These are phyloP conservation scores for Aureobasidium sp. DNA, from an alignment of 2,329 filamentous ascomycete genomes.

Conservation along the genomic window DNA sequence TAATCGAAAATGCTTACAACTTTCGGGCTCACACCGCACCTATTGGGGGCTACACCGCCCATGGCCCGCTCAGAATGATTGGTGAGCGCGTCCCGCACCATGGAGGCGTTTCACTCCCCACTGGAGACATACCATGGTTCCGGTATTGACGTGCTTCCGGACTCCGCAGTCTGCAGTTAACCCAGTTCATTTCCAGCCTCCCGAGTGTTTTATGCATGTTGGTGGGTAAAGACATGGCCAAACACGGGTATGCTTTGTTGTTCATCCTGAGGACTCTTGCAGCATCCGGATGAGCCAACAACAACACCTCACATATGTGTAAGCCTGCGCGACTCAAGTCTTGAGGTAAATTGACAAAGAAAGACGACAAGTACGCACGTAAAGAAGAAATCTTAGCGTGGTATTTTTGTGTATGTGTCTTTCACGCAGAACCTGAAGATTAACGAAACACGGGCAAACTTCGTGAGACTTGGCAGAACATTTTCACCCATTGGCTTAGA, in stretches of 20 bases:
- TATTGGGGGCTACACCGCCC: constrained; percentile 1
- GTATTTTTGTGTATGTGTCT: neutral
- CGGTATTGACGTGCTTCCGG: neutral
- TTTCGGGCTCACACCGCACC: constrained; percentile 6
- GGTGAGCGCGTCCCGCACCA: constrained; percentile 1
- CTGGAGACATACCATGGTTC: constrained; percentile 1
- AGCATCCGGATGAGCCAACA: neutral
- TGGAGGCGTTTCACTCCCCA: neutral
- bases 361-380: neutral
- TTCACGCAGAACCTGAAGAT: neutral
- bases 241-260: neutral
- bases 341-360: neutral
- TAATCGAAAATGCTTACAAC: neutral
- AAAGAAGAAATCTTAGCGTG: neutral
- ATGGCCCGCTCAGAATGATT: neutral
- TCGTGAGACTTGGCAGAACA: neutral
- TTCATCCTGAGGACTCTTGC: neutral
- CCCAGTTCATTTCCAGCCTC: neutral
- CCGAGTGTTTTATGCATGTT: neutral
- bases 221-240: neutral
- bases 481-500: neutral
- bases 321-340: neutral
- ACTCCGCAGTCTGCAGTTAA: neutral
- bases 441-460: neutral
- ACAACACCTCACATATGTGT: neutral